A percentile compares a stretch with the other conserved stretches of the same genome.
These are phyloP conservation scores for Oryza meyeriana DNA, from an alignment of 176 grass and related monocot species.

Conservation along the genomic window DNA sequence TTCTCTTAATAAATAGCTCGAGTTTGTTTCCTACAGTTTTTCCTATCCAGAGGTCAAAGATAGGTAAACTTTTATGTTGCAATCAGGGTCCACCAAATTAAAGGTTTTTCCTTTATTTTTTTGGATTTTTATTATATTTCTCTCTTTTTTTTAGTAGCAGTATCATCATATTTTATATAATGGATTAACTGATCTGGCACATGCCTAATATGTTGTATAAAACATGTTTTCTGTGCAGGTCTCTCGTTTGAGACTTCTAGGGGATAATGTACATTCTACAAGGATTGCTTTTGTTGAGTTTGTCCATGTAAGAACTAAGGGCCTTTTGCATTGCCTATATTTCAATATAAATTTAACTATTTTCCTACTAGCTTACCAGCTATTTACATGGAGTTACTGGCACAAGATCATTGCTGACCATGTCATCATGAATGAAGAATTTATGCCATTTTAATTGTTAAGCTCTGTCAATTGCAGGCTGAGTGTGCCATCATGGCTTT, in stretches of 20 bases:
- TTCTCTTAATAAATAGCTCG: background rate
- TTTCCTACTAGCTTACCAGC: background rate
- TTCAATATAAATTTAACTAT: background rate
- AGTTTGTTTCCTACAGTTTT: background rate
- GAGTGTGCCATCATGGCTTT: conserved; percentile 82
- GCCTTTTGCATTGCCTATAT: conserved; percentile 2
- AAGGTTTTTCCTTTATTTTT: background rate
- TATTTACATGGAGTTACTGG: conserved; percentile 16
- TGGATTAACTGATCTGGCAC: background rate
- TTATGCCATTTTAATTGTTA: conserved; percentile 2
- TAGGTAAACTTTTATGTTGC: background rate
- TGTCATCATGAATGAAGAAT: background rate
- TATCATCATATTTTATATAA: background rate
- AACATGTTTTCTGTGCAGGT: conserved; percentile 56
- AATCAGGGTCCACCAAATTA: background rate
- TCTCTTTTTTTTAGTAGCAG: background rate
- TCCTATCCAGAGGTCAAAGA: background rate
- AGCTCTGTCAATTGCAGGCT: conserved; percentile 49
- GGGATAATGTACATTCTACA: conserved; percentile 86
- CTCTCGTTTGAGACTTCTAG: conserved; percentile 83
- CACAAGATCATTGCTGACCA: background rate
- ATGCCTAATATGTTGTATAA: conserved; percentile 16
- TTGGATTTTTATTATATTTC: background rate
- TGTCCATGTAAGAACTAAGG: conserved; percentile 58
- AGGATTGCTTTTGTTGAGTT: conserved; percentile 96